Evolutionary conservation across 129 eudicot genomes (phyloP).

Genomic region (Flaveria ramosissima): DNA sequence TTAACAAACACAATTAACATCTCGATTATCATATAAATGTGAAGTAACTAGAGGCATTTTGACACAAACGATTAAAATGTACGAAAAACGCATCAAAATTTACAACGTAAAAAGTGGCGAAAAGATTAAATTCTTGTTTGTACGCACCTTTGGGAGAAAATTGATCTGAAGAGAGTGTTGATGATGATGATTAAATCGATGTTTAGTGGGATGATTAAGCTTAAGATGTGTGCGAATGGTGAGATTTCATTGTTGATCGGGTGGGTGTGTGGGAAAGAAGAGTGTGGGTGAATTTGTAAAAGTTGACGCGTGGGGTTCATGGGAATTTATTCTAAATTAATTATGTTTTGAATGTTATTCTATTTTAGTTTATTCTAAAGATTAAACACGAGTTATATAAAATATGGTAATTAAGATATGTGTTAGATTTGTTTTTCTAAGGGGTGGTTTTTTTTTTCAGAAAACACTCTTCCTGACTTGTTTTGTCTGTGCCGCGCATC

Average conservation of each 20-base stretch:
- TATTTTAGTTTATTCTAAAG: too few species aligned
- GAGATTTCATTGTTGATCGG: slow-evolving; percentile 8
- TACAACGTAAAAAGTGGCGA: neutral
- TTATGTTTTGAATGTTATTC: neutral
- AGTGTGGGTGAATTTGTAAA: neutral
- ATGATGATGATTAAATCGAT: slow-evolving; percentile 6
- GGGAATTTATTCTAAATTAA: neutral
- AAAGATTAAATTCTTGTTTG: neutral
- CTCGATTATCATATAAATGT: neutral
- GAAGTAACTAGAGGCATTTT: neutral
- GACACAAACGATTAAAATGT: slow-evolving; percentile 10
- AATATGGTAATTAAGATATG: too few species aligned
- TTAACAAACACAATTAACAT: neutral
- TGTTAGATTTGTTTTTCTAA: too few species aligned
- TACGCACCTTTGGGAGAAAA: slow-evolving; percentile 21
- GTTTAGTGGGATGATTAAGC: neutral
- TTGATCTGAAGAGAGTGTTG: neutral
- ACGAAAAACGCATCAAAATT: neutral
- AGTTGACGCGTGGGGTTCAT: slow-evolving; percentile 16
- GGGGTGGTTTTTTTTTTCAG: too few species aligned
- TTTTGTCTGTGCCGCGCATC: too few species aligned
- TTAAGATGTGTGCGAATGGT: slow-evolving; percentile 13
- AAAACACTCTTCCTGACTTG: too few species aligned
- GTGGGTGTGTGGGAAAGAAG: slow-evolving; percentile 16
- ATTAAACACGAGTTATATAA: too few species aligned